Evolutionary conservation across 208 protist species (phyloP).

Genomic region (Acanthamoeba divionensis): DNA sequence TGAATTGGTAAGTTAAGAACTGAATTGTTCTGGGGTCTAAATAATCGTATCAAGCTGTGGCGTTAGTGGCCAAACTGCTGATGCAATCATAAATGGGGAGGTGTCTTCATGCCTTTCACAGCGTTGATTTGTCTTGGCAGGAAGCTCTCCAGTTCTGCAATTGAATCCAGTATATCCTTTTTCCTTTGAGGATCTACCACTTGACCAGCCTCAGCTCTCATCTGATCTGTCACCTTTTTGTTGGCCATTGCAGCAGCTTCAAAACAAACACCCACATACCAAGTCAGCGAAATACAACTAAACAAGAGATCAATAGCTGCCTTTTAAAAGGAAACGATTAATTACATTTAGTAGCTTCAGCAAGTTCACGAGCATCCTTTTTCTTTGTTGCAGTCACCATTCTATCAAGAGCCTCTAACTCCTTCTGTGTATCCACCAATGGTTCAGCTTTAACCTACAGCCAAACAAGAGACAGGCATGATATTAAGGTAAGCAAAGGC

Average conservation of each 20-base stretch:
- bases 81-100: too few relatives aligned
- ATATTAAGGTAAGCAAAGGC: too few relatives aligned
- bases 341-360: constrained; percentile 22
- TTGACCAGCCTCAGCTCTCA: neutral
- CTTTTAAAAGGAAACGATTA: neutral
- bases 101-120: neutral
- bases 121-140: constrained; percentile 19
- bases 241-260: neutral
- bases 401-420: neutral
- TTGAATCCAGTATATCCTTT: neutral
- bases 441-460: too few relatives aligned
- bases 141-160: constrained; percentile 34
- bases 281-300: too few relatives aligned
- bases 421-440: neutral
- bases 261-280: too few relatives aligned
- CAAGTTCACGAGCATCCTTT: neutral
- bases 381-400: neutral
- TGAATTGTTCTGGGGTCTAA: neutral
- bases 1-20: neutral
- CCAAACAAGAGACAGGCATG: too few relatives aligned
- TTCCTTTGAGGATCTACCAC: neutral
- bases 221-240: neutral
- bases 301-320: neutral
- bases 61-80: too few relatives aligned
- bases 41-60: neutral